Conservation (phyloP, 163 green algal species). For the Scenedesmus sp. region DNA sequence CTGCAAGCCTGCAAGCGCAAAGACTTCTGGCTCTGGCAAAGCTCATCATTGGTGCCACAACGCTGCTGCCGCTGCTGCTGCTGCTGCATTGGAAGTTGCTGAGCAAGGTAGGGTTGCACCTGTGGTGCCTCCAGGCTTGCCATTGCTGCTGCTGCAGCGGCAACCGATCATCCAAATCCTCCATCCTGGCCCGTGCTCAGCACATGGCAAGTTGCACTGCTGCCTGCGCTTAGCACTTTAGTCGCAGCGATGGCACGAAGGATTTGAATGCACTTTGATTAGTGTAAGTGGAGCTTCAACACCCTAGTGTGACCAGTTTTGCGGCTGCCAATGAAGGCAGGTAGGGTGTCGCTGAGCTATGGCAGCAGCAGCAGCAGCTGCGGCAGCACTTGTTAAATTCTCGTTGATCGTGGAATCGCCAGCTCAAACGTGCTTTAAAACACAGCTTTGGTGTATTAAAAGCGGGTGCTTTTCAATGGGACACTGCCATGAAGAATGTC, state of each 20-base stretch:
- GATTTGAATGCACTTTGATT: not conserved
- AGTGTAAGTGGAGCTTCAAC: no score
- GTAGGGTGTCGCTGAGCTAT: not conserved
- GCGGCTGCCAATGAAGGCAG: no score
- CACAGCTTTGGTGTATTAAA: not conserved
- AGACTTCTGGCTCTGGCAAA: not conserved
- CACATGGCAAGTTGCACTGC: no score
- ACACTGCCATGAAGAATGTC: not conserved
- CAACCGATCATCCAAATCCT: slow-evolving; percentile 18
- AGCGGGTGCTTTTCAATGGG: not conserved
- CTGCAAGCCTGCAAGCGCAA: not conserved
- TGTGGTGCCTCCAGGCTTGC: not conserved
- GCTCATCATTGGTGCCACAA: not conserved
- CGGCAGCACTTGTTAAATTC: no score
- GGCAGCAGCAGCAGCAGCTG: not conserved
- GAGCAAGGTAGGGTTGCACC: not conserved
- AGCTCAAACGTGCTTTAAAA: not conserved
- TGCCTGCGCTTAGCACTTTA: not conserved
- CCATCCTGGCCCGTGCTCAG: not conserved
- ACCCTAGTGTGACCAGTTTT: no score
- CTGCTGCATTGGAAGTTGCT: not conserved
- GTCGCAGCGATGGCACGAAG: not conserved
- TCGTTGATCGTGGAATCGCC: no score
- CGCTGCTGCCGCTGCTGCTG: not conserved
- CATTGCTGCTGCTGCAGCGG: not conserved